Base-by-base conservation (phyloP, 1,284 basidiomycete species). In the Porodaedalea pini region DNA sequence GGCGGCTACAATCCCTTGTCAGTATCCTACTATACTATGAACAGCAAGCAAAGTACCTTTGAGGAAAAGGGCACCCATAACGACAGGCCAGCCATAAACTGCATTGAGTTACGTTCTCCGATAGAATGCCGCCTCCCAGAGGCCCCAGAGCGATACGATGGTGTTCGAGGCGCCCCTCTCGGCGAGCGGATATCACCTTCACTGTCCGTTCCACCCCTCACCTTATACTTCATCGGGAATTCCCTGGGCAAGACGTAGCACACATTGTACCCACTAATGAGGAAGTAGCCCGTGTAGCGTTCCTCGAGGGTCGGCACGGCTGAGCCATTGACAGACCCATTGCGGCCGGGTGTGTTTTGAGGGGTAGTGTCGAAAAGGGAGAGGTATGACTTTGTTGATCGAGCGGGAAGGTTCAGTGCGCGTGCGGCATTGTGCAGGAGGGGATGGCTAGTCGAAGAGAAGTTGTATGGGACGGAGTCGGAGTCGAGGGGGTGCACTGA, bases 61-160 rank as follows among this genome's bases (percentile, higher is more conserved):
- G 80, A 82, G 23, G 81, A 67, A 60, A 81, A 87, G 6, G 88
- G 88, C n/a, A 86, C 78, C 78, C 80, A 83, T 68, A 90, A 75
- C 57, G 87, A 85, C 57, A 90, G 79, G 6, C 82, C 87, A 25
- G 85, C 88, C 84, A 90, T 86, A 67, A 89, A 90, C 53, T 88
- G 83, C 40, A 80, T 73, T 43, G 71, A 74, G 56, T 75, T 79
- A 53, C 78, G 77, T 54, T 87, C 86, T 36, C 75, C 70, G 47
- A 87, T 63, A n/a, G 85, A 86, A 5, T 73, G 63, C 8, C 76
- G 67, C 54, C 85, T 75, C 57, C 78, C 73, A 19, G 62, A 49
- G 51, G 85, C 75, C 56, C 78, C 73, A 11, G 62, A 51, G 50
- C 66, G 63, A 48, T 72, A 68, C 21, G 45, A 47, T 15, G 70